Evolutionary conservation across 2,329 filamentous ascomycete species (phyloP), one percentile per base, ranked within the genome.

Genomic region (Aspergillus persii): DNA sequence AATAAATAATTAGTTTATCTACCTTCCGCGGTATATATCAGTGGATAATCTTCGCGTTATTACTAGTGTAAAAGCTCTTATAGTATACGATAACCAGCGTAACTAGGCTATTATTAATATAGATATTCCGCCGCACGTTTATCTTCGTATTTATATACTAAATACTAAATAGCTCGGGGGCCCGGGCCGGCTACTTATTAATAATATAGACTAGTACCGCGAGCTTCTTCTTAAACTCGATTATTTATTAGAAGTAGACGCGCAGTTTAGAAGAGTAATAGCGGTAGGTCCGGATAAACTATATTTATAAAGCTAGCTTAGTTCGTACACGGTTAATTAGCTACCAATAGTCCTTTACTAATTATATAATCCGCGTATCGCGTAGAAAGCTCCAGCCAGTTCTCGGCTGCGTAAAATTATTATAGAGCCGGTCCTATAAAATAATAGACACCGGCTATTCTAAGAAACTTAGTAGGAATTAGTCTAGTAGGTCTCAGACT

Each of bases 41-140:
- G 33, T 59, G 30, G 41, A 61, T 56, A 1, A 61, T 30, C 31
- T 61, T 59, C 0, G 54, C 18, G 31, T 61, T 26, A 48, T 59
- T 59, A 7, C 15, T 50, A 5, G 18, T 26, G 12, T 59, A 33
- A 27, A 59, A 61, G 9, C 56, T 49, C 9, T 61, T 61, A 27
- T 62, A 26, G 23, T 56, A 56, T 15, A 36, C 51, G 0, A 36
- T 47, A 1, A 52, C 15, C 0, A 60, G 30, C 5, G 41, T 23
- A 0, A 60, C 46, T 8, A 57, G 41, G 7, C 51, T 12, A 44
- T 60, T 11, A 4, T 60, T 8, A 8, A 60, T 57, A 54, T 30
- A 60, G 44, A 60, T 57, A 52, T 60, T 60, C 1, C 23, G 26
- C 5, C 23, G 47, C 0, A 30, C 8, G 23, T 54, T 60, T 2